A percentile compares a stretch with the other conserved stretches of the same genome.
Conservation (phyloP, 1,284 basidiomycete genomes). For the Ustanciosporium gigantosporum region DNA sequence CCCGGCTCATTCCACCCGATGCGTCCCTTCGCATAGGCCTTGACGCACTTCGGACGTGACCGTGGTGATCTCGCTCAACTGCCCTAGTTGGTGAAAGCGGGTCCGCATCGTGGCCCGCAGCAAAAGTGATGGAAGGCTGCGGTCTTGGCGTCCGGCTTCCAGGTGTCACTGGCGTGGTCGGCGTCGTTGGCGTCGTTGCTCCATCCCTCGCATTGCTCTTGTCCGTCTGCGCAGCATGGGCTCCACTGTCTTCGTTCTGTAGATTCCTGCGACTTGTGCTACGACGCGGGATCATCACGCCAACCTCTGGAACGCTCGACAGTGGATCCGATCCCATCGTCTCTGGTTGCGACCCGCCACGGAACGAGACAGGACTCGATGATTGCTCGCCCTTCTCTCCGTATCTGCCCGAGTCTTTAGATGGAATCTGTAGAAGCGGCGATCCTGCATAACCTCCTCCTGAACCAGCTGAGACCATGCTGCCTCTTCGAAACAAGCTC, state of each 20-base stretch:
- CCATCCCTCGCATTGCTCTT: no score
- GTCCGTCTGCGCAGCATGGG: background rate
- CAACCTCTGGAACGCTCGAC: slow-evolving; percentile 17
- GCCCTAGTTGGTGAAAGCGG: no score
- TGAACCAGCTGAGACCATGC: slow-evolving; percentile 11
- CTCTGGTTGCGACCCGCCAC: background rate
- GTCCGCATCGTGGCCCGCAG: slow-evolving; percentile 7
- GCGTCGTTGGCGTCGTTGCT: no score
- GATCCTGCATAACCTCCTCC: slow-evolving; percentile 4
- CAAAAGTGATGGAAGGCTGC: background rate
- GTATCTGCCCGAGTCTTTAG: background rate
- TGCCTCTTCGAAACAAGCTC: slow-evolving; percentile 13
- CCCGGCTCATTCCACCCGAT: slow-evolving; percentile 25
- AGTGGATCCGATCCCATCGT: slow-evolving; percentile 14
- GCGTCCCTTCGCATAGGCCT: slow-evolving; percentile 23
- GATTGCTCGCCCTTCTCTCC: background rate
- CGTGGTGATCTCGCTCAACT: no score
- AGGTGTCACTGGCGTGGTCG: background rate
- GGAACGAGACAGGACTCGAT: no score
- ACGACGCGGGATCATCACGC: slow-evolving; percentile 17
- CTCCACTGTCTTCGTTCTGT: background rate
- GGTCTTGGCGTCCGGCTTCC: slow-evolving; percentile 4
- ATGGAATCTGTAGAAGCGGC: background rate
- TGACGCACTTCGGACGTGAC: no score
- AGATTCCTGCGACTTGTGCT: slow-evolving; percentile 18